Conservation (phyloP, 257 asterid genomes). For the Cordia subcordata region DNA sequence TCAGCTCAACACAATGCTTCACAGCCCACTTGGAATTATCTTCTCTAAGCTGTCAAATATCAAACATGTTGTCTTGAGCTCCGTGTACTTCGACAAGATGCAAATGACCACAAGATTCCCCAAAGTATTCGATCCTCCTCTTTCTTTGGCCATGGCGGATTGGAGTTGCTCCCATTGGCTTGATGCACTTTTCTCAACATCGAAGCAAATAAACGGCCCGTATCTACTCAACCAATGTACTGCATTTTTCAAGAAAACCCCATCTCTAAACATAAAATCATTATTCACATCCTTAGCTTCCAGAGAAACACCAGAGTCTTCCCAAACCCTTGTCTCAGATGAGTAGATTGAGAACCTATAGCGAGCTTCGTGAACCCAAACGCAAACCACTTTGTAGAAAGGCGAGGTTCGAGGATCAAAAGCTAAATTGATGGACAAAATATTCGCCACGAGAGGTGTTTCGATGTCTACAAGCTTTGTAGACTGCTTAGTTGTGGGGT, state of each 20-base stretch:
- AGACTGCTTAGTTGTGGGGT: conserved; percentile 9
- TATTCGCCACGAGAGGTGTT: not conserved
- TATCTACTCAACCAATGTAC: conserved; percentile 5
- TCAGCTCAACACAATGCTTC: too few species aligned
- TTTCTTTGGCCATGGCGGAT: too few species aligned
- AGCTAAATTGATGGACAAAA: conserved; percentile 4
- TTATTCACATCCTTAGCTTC: not conserved
- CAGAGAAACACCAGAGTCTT: not conserved
- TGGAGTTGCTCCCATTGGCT: too few species aligned
- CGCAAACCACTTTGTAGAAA: conserved; percentile 9
- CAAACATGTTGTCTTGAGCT: too few species aligned
- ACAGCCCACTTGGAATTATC: too few species aligned
- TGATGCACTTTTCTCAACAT: too few species aligned
- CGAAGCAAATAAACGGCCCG: not conserved
- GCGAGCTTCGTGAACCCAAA: not conserved
- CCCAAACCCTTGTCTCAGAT: conserved; percentile 6
- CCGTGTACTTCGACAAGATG: too few species aligned
- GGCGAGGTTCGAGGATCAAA: conserved; percentile 8
- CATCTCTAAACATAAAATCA: conserved; percentile 5
- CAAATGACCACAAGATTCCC: too few species aligned
- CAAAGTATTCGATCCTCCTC: too few species aligned
- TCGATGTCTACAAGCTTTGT: not conserved
- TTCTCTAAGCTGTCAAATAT: too few species aligned
- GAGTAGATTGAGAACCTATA: conserved; percentile 9
- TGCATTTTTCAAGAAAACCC: conserved; percentile 5